Evolutionary conservation across 2,329 filamentous ascomycete species (phyloP), one percentile per base, ranked within the genome.

Genomic region (Fusarium sp.): DNA sequence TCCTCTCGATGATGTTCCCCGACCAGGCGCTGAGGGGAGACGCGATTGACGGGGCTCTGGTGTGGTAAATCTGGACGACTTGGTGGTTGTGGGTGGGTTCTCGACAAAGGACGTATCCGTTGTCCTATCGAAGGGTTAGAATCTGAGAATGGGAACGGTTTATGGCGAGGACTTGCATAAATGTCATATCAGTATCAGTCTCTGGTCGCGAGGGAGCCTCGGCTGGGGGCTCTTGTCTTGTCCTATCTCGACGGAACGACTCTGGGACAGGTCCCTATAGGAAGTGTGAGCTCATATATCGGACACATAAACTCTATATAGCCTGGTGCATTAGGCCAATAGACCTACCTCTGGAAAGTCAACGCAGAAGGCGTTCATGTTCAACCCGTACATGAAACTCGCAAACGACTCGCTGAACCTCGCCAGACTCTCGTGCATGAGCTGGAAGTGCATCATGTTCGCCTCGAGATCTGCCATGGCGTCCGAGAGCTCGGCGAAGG

Each of bases 351-450:
- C 96, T 0, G 95, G 94, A 74, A 98, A 99, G 82, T 99, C 96
- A 35, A 98, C 95, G 81, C 96, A 98, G 81, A 98, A 99, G 1
- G 96, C 96, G 82, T 98, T 98, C 95, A 99, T 98, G 80, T 98
- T 98, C 81, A 99, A 83, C 2, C 96, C 96, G 78, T 98, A 99
- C 53, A 99, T 84, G 79, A 99, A 98, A 76, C 93, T 94, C 1
- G 95, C 95, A 83, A 99, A 99, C 79, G 93, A 97, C 87, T 99
- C 96, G 82, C 92, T 96, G 83, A 99, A 99, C 29, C 96, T 91
- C 27, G 94, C 91, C 75, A 99, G 84, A 79, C 94, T 97, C 85
- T 98, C 96, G 80, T 99, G 95, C 92, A 99, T 97, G 72, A 98
- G 86, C 82, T 98, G 96, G 75, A 99, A 91, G 81, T 98, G 95